phyloP scores from a whole-genome alignment of 2,329 filamentous ascomycete species.

The Xenosphaeropsis pyriputrescens region DNA sequence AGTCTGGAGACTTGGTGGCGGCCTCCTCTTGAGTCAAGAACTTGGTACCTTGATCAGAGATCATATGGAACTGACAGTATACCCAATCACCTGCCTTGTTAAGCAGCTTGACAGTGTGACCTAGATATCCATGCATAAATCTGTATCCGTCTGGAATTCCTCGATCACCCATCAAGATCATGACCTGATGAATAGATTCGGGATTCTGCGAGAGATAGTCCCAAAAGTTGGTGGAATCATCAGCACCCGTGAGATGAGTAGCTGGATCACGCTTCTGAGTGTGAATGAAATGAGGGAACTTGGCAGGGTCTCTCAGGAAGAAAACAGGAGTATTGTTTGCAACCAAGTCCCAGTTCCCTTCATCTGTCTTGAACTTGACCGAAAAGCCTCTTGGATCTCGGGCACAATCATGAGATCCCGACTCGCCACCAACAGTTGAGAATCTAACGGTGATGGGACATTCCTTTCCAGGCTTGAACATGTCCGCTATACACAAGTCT shows the following conservation, averaged over 20 bases:
- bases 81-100: constrained; percentile 37
- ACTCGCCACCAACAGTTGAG: constrained; percentile 63
- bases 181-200: constrained; percentile 39
- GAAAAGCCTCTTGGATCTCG: constrained; percentile 61
- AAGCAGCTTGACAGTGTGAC: constrained; percentile 38
- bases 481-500: constrained; percentile 36
- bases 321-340: constrained; percentile 63
- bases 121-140: constrained; percentile 37
- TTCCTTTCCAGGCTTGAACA: constrained; percentile 49
- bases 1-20: constrained; percentile 29
- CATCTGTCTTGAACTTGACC: constrained; percentile 58
- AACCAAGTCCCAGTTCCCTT: constrained; percentile 63
- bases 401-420: constrained; percentile 55
- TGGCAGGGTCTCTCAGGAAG: constrained; percentile 59
- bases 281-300: constrained; percentile 62
- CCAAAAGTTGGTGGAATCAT: constrained; percentile 52
- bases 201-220: constrained; percentile 38
- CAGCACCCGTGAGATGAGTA: constrained; percentile 48
- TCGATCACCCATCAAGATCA: constrained; percentile 41
- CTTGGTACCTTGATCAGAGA: constrained; percentile 35
- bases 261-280: constrained; percentile 61
- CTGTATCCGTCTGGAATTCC: constrained; percentile 39
- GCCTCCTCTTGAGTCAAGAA: constrained; percentile 33
- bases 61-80: constrained; percentile 37
- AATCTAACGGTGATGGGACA: constrained; percentile 54